Evolutionary conservation across 2,329 filamentous ascomycete genomes (phyloP), one percentile per base, ranked within the genome.

Genomic region (Raffaelea ambrosiae): DNA sequence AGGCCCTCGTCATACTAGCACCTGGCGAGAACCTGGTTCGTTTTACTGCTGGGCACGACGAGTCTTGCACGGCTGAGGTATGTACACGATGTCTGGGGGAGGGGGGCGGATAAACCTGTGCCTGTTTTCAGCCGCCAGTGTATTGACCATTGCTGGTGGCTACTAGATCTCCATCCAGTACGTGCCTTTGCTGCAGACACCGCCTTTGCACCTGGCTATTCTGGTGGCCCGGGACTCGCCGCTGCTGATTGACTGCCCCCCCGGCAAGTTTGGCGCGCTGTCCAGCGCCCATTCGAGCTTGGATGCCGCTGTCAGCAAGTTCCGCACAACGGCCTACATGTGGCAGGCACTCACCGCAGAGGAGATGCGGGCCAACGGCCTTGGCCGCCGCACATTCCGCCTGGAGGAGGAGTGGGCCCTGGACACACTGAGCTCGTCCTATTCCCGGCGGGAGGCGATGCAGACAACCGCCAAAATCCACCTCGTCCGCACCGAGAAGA

Each of bases 321-420:
- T 91, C 62, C 80, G 89, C 52, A 95, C 94, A 85, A 84, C 89
- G 21, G 90, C 88, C 33, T 95, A 96, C 62, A 73, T 96, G 13
- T 96, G 91, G 90, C 91, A 97, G 63, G 88, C 90, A 10, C 96
- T 95, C 60, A 96, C 91, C 0, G 88, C 88, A 11, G 91, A 97
- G 63, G 89, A 97, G 63, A 97, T 97, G 91, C 84, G 81, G 63
- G 81, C 88, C 52, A 86, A 95, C 61, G 86, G 84, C 53, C 80
- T 96, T 56, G 88, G 89, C 9, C 78, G 90, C 49, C 81, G 91
- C 50, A 83, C 80, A 47, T 96, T 96, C 64, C 77, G 90, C 43
- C 89, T 95, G 52, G 91, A 97, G 57, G 91, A 97, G 64, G 87
- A 95, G 61, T 97, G 91, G 91, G 86, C 86, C 52, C 79, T 80